Evolutionary conservation across 306 rosid genomes (phyloP).

Genomic region (Sophora flavescens): DNA sequence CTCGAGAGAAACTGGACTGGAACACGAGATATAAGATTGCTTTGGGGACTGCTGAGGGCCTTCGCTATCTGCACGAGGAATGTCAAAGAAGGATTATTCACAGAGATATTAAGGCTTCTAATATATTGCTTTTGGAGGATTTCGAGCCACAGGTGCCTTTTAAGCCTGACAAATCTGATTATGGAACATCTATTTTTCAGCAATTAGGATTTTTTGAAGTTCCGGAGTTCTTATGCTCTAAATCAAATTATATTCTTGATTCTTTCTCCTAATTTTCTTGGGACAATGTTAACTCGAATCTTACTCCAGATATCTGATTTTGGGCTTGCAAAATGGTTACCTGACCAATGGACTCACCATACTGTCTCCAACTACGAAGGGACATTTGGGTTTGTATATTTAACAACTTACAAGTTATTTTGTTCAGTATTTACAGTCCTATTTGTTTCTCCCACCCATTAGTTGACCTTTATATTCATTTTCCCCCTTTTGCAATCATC

Average conservation of each 20-base stretch:
- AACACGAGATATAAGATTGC: constrained; percentile 71
- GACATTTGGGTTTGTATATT: constrained; percentile 90
- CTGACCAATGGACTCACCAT: constrained; percentile 98
- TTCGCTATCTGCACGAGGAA: constrained; percentile 88
- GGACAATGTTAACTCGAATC: constrained; percentile 39
- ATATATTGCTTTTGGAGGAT: constrained; percentile 85
- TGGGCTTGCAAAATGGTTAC: constrained; percentile 98
- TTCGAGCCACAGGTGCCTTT: constrained; percentile 88
- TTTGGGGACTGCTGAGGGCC: constrained; percentile 91
- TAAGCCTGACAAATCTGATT: constrained; percentile 23
- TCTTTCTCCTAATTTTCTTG: constrained; percentile 32
- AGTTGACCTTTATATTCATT: constrained; percentile 31
- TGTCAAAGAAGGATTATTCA: constrained; percentile 97
- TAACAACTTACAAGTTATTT: constrained; percentile 33
- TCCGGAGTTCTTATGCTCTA: constrained; percentile 20
- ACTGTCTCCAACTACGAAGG: constrained; percentile 89
- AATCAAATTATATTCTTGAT: constrained; percentile 21
- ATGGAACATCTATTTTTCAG: neutral
- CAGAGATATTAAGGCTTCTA: constrained; percentile 96
- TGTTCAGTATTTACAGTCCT: neutral
- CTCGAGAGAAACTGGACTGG: constrained; percentile 88
- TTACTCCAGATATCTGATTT: constrained; percentile 87
- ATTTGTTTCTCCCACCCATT: constrained; percentile 19
- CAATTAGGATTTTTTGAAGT: neutral
- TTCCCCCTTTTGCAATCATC: neutral